Evolutionary conservation across 768 basidiomycete genomes (phyloP).

Genomic region (Lactarius psammicola): DNA sequence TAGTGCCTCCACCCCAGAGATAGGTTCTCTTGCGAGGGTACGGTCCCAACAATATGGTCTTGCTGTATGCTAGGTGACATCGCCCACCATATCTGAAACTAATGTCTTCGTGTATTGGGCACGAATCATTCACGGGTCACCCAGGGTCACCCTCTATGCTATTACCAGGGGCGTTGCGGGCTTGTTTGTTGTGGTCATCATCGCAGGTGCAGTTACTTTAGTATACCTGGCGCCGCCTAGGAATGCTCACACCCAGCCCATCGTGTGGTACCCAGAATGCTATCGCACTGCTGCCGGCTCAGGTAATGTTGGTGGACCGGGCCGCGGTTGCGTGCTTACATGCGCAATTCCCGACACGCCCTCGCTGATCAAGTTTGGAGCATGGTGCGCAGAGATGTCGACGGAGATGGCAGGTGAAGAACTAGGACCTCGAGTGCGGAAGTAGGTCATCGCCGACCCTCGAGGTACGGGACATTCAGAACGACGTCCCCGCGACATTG

Average conservation of each 20-base stretch:
- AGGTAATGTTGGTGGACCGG: constrained; percentile 46
- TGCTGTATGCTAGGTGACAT: no score
- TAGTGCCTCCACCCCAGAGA: no score
- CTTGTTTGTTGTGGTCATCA: constrained; percentile 79
- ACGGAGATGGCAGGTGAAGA: constrained; percentile 32
- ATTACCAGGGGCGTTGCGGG: constrained; percentile 88
- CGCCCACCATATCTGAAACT: no score
- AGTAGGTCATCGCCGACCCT: no score
- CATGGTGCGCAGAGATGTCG: constrained; percentile 15
- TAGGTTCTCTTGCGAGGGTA: no score
- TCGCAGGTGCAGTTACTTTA: constrained; percentile 64
- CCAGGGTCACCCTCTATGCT: constrained; percentile 78
- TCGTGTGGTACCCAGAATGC: constrained; percentile 80
- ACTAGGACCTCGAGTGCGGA: constrained; percentile 12
- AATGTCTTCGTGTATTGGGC: not conserved
- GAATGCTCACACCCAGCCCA: not conserved
- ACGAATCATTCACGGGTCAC: constrained; percentile 15
- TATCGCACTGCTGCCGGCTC: constrained; percentile 55
- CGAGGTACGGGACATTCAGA: no score
- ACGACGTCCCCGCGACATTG: not conserved
- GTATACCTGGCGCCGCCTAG: not conserved
- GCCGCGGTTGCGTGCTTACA: constrained; percentile 46
- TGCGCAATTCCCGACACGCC: constrained; percentile 95
- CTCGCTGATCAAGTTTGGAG: constrained; percentile 84
- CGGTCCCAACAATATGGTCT: no score